Conservation (phyloP, 495 filamentous ascomycete species). For the Annulohypoxylon nitens region DNA sequence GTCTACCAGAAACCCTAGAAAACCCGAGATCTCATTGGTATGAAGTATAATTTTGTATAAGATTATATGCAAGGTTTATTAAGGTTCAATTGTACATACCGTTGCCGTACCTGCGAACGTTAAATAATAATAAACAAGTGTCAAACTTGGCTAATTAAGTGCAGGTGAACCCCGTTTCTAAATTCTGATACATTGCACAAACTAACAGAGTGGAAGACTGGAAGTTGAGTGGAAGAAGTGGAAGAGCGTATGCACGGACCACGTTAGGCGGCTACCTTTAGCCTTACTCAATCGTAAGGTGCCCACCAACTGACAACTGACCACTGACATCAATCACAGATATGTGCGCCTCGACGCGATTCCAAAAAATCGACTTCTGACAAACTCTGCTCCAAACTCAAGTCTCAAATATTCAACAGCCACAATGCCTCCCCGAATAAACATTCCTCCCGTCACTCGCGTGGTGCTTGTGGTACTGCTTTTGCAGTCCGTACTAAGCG, state of each 20-base stretch:
- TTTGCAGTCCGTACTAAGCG: slow-evolving; percentile 83
- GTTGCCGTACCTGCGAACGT: slow-evolving; percentile 10
- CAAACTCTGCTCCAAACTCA: slow-evolving; percentile 33
- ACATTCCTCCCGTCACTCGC: slow-evolving; percentile 91
- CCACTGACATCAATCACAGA: background rate
- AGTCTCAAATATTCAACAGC: slow-evolving; percentile 29
- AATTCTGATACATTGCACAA: background rate
- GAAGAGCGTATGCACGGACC: slow-evolving; percentile 21
- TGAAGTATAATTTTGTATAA: slow-evolving; percentile 10
- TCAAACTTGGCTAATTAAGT: slow-evolving; percentile 14
- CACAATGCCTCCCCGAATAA: slow-evolving; percentile 85
- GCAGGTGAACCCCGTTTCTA: slow-evolving; percentile 8
- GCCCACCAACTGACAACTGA: slow-evolving; percentile 13
- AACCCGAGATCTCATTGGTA: slow-evolving; percentile 12
- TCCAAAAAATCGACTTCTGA: slow-evolving; percentile 41
- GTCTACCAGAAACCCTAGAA: slow-evolving; percentile 8
- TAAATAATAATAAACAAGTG: slow-evolving; percentile 4
- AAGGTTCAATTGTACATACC: background rate
- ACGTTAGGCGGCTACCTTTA: slow-evolving; percentile 27
- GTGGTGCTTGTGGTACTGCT: slow-evolving; percentile 79
- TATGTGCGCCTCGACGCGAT: slow-evolving; percentile 38
- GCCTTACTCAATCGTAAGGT: slow-evolving; percentile 35
- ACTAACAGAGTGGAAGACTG: background rate
- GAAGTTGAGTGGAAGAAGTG: background rate
- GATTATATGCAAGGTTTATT: background rate